Conservation (phyloP, 257 asterid species). For the Jacaranda mimosifolia region DNA sequence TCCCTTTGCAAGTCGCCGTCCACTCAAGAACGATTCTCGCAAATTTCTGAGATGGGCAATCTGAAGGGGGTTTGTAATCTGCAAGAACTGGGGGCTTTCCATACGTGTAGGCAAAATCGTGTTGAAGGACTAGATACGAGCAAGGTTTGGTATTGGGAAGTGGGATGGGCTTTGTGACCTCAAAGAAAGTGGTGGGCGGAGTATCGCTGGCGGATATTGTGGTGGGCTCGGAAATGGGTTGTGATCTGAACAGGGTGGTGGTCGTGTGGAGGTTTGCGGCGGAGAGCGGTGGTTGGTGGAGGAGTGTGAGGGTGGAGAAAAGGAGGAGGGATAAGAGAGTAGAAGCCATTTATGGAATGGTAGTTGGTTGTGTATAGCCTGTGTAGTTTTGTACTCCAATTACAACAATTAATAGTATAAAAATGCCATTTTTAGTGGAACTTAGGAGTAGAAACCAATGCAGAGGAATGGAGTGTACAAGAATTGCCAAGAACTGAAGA, state of each 20-base stretch:
- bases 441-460: conserved; percentile 30
- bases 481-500: too few species aligned
- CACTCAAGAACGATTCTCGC: conserved; percentile 70
- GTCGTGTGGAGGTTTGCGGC: conserved; percentile 49
- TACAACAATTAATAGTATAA: not conserved
- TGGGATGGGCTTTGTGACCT: conserved; percentile 67
- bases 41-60: conserved; percentile 55
- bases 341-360: conserved; percentile 34
- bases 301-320: conserved; percentile 34
- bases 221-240: conserved; percentile 36
- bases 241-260: conserved; percentile 39
- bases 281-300: conserved; percentile 43
- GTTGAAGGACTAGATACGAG: conserved; percentile 60
- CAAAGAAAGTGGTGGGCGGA: conserved; percentile 59
- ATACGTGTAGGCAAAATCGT: conserved; percentile 67
- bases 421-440: not conserved
- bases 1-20: conserved; percentile 71
- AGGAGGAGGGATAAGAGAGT: conserved; percentile 33
- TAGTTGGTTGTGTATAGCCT: not conserved
- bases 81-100: conserved; percentile 65
- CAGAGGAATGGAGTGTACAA: too few species aligned
- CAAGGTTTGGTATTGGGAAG: conserved; percentile 67
- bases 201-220: conserved; percentile 30
- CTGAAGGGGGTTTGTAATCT: conserved; percentile 53
- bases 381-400: not conserved